These are phyloP conservation scores for Syzygium malaccense DNA, from an alignment of 441 rosid species.

Conservation along the genomic window DNA sequence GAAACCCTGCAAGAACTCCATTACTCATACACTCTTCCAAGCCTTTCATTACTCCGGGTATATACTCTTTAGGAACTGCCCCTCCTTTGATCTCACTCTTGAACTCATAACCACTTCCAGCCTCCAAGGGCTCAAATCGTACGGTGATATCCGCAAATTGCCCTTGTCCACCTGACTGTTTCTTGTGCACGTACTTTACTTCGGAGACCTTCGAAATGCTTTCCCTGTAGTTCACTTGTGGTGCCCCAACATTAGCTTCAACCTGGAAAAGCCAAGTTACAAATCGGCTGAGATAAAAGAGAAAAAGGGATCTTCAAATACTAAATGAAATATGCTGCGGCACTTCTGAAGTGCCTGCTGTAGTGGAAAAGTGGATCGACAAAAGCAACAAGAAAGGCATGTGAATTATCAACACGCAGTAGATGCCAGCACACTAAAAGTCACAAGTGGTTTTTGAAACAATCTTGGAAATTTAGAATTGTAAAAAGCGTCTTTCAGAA, in stretches of 20 bases:
- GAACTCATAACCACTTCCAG: conserved; percentile 91
- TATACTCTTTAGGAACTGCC: conserved; percentile 73
- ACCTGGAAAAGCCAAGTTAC: conserved; percentile 37
- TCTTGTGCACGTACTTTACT: conserved; percentile 88
- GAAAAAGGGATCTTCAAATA: neutral
- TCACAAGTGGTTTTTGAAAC: neutral
- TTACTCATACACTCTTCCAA: conserved; percentile 81
- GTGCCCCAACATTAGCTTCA: conserved; percentile 96
- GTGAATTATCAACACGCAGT: neutral
- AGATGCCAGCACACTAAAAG: neutral
- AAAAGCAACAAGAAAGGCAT: neutral
- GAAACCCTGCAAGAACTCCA: conserved; percentile 88
- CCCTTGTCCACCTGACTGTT: conserved; percentile 94
- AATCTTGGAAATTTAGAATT: neutral
- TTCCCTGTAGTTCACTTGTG: conserved; percentile 97
- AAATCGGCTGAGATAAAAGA: neutral
- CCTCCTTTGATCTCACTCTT: conserved; percentile 99
- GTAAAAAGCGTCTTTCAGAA: neutral
- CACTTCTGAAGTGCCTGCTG: neutral
- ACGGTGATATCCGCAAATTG: conserved; percentile 92
- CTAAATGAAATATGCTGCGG: neutral
- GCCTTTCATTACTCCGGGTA: conserved; percentile 96
- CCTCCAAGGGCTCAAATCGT: conserved; percentile 82
- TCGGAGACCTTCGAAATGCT: conserved; percentile 81
- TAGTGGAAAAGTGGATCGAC: neutral